Base-by-base conservation (phyloP, 768 basidiomycete species). In the Boletus edulis region DNA sequence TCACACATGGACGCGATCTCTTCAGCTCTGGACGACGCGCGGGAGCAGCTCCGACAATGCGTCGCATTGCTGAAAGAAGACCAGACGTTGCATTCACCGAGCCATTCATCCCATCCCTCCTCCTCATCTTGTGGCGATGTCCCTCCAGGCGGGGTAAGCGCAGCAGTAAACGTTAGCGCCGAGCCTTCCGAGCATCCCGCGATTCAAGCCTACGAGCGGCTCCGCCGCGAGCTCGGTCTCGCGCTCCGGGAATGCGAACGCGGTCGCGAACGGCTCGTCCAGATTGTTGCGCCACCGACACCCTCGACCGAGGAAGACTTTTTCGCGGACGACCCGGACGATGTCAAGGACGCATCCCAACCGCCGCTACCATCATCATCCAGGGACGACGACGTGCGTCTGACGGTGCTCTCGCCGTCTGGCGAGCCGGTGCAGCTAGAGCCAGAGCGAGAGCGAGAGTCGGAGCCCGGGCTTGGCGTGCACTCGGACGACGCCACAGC, bases 181-280 rank as follows among this genome's bases (percentile, higher is more conserved):
- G 20, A 57, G 55, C 48, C 70, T 0, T 45, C 62, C 0, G 76
- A 78, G 17, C 73, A 78, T 50, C 77, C 78, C 2, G 83, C 87
- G 1, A 59, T 93, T 31, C 80, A 79, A 48, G 84, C 87, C 7
- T 93, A 91, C 65, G 91, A 92, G 52, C 75, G 85, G 0, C 75
- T 93, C 15, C 79, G 91, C 12, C 79, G 83, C 5, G 89, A 92
- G 62, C 78, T 94, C 9, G 91, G 91, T 9, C 69, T 87, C 22
- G 91, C 89, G 1, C 71, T 93, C 31, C 74, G 90, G 8, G 91
- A 93, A 62, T 93, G 89, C 64, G 91, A 93, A 69, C 81, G 91
- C 9, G 91, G 91, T 0, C 75, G 87, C 17, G 85, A 83, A 39
- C 78, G 80, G 17, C 73, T 93, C 32, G 60, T 85, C 2, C 79